Evolutionary conservation across 2,329 filamentous ascomycete genomes (phyloP), one percentile per base, ranked within the genome.

Genomic region (Trichoderma atroviride): DNA sequence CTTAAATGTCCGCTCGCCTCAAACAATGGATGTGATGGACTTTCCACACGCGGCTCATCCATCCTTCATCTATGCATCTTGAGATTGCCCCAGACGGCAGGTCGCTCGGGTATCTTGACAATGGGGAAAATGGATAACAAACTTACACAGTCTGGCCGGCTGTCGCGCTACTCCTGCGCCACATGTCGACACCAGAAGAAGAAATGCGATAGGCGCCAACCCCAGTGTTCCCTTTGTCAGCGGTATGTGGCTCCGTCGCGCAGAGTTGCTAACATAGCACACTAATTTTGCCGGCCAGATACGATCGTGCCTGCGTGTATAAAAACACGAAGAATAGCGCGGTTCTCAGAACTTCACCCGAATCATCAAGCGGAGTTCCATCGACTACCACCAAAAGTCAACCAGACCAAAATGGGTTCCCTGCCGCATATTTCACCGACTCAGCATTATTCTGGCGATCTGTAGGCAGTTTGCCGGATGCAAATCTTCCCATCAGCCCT

Each of bases 141-240:
- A 16, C 19, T 31, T 35, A 35, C 29, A 35, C 29, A 57, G 55
- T 16, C 29, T 57, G 19, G 55, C 55, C 55, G 55, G 33, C 55
- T 57, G 9, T 57, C 55, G 55, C 55, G 55, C 5, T 57, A 57
- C 55, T 57, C 55, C 55, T 57, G 55, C 55, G 33, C 55, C 10
- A 57, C 55, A 35, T 57, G 55, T 57, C 55, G 55, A 22, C 55
- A 57, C 19, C 55, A 57, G 55, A 57, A 57, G 33, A 57, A 57
- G 10, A 57, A 57, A 57, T 57, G 55, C 55, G 55, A 57, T 57
- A 57, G 55, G n/a, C 55, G 55, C 55, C 55, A 57, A 24, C 55
- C 55, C 31, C 55, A 35, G 31, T 57, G 55, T 35, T 57, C 55
- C 11, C 55, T 57, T 19, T 57, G 55, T 57, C 55, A 57, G 55